Conservation (phyloP, 2,329 filamentous ascomycete species). For the Neofusicoccum ribis region DNA sequence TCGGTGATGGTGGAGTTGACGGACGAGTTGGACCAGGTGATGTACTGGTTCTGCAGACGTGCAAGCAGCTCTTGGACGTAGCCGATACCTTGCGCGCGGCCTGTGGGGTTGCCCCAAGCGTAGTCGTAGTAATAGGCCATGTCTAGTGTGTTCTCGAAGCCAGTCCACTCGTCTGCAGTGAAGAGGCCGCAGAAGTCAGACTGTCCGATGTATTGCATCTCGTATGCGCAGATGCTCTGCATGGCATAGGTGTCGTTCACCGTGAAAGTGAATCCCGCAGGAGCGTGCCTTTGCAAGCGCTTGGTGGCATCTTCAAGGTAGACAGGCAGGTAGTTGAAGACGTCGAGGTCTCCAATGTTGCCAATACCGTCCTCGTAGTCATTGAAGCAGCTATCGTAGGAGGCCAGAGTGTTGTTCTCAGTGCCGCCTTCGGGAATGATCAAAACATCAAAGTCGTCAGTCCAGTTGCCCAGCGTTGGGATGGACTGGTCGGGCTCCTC, state of each 20-base stretch:
- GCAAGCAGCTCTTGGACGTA: constrained; percentile 56
- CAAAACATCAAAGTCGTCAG: constrained; percentile 49
- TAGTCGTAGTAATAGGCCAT: constrained; percentile 54
- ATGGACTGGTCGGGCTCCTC: constrained; percentile 29
- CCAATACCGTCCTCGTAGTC: constrained; percentile 35
- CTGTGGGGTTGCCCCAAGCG: constrained; percentile 50
- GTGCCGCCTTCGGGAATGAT: constrained; percentile 52
- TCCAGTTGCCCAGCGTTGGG: constrained; percentile 42
- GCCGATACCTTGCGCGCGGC: constrained; percentile 55
- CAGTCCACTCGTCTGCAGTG: constrained; percentile 56
- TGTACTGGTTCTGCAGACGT: constrained; percentile 49
- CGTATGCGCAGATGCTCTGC: constrained; percentile 56
- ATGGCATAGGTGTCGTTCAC: constrained; percentile 52
- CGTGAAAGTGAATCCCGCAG: constrained; percentile 51
- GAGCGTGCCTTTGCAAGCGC: constrained; percentile 50
- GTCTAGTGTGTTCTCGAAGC: constrained; percentile 56
- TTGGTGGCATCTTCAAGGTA: constrained; percentile 49
- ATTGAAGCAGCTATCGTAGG: constrained; percentile 53
- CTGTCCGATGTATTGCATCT: constrained; percentile 50
- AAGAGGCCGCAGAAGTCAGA: constrained; percentile 57
- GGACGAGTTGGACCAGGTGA: constrained; percentile 50
- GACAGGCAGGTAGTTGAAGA: constrained; percentile 47
- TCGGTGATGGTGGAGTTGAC: constrained; percentile 53
- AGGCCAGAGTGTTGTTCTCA: constrained; percentile 52
- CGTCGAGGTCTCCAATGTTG: constrained; percentile 44